Base-by-base conservation (phyloP, 2,329 filamentous ascomycete genomes). In the Pseudomassariella vexata region DNA sequence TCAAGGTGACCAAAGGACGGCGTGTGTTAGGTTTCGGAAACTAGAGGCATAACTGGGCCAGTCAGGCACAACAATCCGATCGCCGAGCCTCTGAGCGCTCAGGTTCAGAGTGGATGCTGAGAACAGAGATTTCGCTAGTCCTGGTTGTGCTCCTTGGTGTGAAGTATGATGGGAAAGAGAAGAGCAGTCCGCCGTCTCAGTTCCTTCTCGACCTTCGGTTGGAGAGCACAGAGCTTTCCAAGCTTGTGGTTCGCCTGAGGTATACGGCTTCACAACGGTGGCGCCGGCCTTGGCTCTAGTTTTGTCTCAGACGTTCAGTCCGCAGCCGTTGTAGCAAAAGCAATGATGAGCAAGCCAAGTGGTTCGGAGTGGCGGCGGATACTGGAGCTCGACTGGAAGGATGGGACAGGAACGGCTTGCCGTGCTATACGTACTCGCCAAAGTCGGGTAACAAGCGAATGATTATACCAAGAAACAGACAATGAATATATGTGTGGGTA, bases 11-110 rank as follows among this genome's bases (percentile, higher is more conserved):
- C 30, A 27, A 43, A 44, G 39, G 42, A 42, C 42, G 47, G 46
- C 44, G 45, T 50, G 47, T 48, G 38, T 52, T 52, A 50, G 44
- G 52, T 51, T 53, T 52, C 47, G 49, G 48, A 48, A 46, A 46
- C 49, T 44, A 48, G 45, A 44, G 46, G 44, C 48, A 50, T 41
- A 49, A 43, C 48, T 41, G 44, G 39, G 42, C 37, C 44, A 35
- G 42, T 35, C 30, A 37, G 43, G 36, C 31, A 41, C 36, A 40
- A 40, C 33, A 30, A 36, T 38, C 24, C 27, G 32, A 39, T 40
- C 28, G 30, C 31, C 32, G 31, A 33, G 28, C 36, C 29, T 28
- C 23, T 25, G 34, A 39, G 46, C 36, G 40, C 41, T 42, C 40
- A 38, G 42, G 43, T 42, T 35, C 40, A 34, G 28, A 40, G 40